phyloP scores from a whole-genome alignment of 495 filamentous ascomycete genomes.

The Cladorrhinum samala region DNA sequence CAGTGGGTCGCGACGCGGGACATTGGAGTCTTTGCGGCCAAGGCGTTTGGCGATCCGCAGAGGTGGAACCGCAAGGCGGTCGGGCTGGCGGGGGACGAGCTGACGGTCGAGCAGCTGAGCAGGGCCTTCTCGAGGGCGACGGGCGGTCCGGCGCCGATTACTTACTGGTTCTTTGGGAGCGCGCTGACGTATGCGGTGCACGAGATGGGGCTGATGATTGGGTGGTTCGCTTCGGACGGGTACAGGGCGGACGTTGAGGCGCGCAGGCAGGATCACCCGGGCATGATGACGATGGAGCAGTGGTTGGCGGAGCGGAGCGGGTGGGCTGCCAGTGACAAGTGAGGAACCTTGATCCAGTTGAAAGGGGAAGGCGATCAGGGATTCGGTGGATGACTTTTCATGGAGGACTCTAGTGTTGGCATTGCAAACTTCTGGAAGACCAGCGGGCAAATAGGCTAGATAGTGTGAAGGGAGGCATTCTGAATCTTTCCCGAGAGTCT shows the following conservation, averaged over 20 bases:
- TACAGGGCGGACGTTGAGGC: constrained; percentile 38
- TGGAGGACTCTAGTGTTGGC: too few relatives aligned
- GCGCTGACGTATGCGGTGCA: constrained; percentile 32
- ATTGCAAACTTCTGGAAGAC: too few relatives aligned
- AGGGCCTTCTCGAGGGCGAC: constrained; percentile 33
- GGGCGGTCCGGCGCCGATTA: constrained; percentile 32
- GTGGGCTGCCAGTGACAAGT: neutral
- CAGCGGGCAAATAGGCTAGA: too few relatives aligned
- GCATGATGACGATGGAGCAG: constrained; percentile 34
- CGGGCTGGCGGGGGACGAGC: constrained; percentile 41
- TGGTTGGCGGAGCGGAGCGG: constrained; percentile 25
- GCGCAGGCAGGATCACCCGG: constrained; percentile 31
- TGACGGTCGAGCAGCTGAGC: constrained; percentile 36
- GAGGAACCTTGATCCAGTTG: too few relatives aligned
- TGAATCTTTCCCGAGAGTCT: too few relatives aligned
- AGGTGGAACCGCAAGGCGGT: constrained; percentile 34
- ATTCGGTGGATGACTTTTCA: too few relatives aligned
- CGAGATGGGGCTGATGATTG: constrained; percentile 40
- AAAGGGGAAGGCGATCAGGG: too few relatives aligned
- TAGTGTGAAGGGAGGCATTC: too few relatives aligned
- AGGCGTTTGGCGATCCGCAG: constrained; percentile 44
- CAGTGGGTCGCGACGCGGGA: constrained; percentile 54
- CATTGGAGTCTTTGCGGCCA: constrained; percentile 59
- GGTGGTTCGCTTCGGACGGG: constrained; percentile 41
- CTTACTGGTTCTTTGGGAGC: constrained; percentile 34